phyloP scores from a whole-genome alignment of 257 asterid species.

The Ehretia macrophylla region DNA sequence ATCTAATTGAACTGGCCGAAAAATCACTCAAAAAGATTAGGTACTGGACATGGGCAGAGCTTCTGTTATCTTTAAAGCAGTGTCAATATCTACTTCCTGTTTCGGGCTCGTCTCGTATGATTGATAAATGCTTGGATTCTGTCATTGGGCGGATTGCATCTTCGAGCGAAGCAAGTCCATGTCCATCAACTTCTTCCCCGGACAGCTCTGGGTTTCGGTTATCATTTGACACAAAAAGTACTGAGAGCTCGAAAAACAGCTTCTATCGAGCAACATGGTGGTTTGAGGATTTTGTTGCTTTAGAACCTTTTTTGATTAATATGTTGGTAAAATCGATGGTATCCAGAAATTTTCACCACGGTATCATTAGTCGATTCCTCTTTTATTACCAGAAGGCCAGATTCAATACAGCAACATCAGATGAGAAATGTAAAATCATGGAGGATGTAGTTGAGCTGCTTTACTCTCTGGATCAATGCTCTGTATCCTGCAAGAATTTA shows the following conservation, averaged over 20 bases:
- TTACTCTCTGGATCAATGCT: conserved; percentile 40
- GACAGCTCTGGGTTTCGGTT: conserved; percentile 60
- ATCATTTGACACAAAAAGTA: conserved; percentile 70
- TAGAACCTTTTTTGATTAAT: conserved; percentile 25
- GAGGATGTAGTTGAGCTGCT: conserved; percentile 62
- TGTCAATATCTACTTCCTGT: conserved; percentile 42
- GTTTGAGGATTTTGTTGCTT: conserved; percentile 63
- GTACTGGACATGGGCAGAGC: conserved; percentile 81
- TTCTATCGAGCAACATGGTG: conserved; percentile 61
- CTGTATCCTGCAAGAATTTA: conserved; percentile 56
- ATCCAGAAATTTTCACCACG: conserved; percentile 45
- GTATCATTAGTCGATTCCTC: conserved; percentile 53
- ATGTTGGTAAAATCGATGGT: conserved; percentile 43
- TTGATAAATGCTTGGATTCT: conserved; percentile 49
- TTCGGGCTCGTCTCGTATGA: conserved; percentile 32
- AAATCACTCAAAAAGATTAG: conserved; percentile 46
- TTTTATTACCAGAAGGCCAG: conserved; percentile 68
- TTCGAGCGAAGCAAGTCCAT: conserved; percentile 63
- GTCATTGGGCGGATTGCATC: conserved; percentile 40
- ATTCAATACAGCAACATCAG: conserved; percentile 25
- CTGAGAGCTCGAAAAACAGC: conserved; percentile 63
- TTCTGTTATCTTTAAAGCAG: conserved; percentile 50
- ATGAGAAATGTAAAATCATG: conserved; percentile 33
- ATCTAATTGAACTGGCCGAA: conserved; percentile 48
- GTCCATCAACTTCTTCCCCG: conserved; percentile 68